Conservation (phyloP, 2,329 filamentous ascomycete genomes). For the Alternaria consortialis region DNA sequence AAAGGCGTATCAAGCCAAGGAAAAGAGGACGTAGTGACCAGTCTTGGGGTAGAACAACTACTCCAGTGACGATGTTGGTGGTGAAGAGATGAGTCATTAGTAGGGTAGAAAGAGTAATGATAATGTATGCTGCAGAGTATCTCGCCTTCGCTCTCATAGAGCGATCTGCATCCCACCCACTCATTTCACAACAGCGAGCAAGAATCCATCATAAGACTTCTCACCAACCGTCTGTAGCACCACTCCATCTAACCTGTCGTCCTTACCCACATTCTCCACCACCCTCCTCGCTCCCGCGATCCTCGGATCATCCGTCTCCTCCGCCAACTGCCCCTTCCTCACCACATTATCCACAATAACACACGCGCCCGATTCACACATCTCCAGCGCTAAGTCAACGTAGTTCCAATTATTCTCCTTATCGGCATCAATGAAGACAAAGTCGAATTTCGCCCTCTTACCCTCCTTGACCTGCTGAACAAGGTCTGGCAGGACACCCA, state of each 20-base stretch:
- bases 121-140: not conserved
- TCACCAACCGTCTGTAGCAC: constrained; percentile 59
- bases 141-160: not conserved
- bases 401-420: constrained; percentile 61
- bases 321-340: constrained; percentile 50
- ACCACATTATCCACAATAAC: constrained; percentile 64
- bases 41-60: not conserved
- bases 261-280: constrained; percentile 55
- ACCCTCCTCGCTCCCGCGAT: constrained; percentile 49
- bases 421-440: constrained; percentile 65
- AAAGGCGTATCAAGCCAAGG: not conserved
- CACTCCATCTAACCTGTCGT: constrained; percentile 54
- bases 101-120: constrained; percentile 5
- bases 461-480: constrained; percentile 52
- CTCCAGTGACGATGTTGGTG: not conserved
- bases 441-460: constrained; percentile 55
- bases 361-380: constrained; percentile 53
- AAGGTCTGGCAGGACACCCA: constrained; percentile 56
- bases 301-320: constrained; percentile 34
- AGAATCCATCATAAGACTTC: constrained; percentile 60
- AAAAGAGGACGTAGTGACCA: too few species aligned
- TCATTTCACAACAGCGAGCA: constrained; percentile 53
- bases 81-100: not conserved
- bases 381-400: constrained; percentile 56
- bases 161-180: not conserved